These are phyloP conservation scores for Phytophthora boehmeriae DNA, from an alignment of 352 stramenopile species.

Conservation along the genomic window DNA sequence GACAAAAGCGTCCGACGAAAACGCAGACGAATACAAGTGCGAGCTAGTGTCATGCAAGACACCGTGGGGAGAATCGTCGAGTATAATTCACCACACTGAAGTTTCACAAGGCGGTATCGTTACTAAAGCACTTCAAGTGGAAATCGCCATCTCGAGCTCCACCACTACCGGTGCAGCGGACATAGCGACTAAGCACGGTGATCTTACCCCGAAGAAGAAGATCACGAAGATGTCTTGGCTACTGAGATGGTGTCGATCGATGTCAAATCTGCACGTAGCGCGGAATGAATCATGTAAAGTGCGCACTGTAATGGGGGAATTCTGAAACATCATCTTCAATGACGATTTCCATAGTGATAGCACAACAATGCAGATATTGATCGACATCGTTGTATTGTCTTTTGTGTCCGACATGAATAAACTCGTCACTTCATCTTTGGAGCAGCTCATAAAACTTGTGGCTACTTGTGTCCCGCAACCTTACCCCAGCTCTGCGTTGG, in stretches of 20 bases:
- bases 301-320: too few relatives aligned
- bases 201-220: constrained; percentile 32
- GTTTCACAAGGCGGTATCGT: constrained; percentile 53
- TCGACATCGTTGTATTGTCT: constrained; percentile 22
- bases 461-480: too few relatives aligned
- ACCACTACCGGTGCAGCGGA: not conserved
- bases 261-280: constrained; percentile 13
- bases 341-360: constrained; percentile 4
- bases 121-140: constrained; percentile 33
- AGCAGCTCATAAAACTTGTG: constrained; percentile 18
- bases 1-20: constrained; percentile 36
- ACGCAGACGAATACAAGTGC: constrained; percentile 61
- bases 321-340: constrained; percentile 16
- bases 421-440: constrained; percentile 11
- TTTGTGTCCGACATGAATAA: constrained; percentile 19
- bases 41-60: constrained; percentile 58
- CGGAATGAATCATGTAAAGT: constrained; percentile 1
- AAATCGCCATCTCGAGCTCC: constrained; percentile 4
- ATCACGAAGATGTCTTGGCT: constrained; percentile 35
- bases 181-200: constrained; percentile 15
- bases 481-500: too few relatives aligned
- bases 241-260: constrained; percentile 42
- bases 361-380: constrained; percentile 34
- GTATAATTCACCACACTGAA: constrained; percentile 45
- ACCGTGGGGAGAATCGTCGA: constrained; percentile 30